These are phyloP conservation scores for Schizothecium vesticola DNA, from an alignment of 495 filamentous ascomycete genomes.

Conservation along the genomic window DNA sequence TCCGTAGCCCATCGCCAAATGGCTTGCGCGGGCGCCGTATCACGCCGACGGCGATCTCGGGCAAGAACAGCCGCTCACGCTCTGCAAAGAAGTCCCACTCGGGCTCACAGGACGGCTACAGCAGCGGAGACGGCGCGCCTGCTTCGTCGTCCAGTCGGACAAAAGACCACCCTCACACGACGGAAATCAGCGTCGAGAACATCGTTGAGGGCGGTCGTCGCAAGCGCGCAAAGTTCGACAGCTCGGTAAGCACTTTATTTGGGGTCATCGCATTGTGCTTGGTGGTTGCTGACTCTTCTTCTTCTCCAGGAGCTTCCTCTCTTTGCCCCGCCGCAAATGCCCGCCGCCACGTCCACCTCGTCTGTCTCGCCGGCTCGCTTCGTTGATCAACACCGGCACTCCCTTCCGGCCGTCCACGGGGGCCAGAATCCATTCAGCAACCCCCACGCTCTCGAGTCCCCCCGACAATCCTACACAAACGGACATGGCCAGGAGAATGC, in stretches of 20 bases:
- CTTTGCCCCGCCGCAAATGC: constrained; percentile 90
- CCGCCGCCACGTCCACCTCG: constrained; percentile 78
- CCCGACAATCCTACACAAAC: constrained; percentile 60
- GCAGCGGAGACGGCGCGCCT: constrained; percentile 72
- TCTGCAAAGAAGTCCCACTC: constrained; percentile 57
- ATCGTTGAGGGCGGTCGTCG: constrained; percentile 94
- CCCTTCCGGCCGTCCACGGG: constrained; percentile 65
- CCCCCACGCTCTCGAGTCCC: constrained; percentile 67
- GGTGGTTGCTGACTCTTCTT: constrained; percentile 12
- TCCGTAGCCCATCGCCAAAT: constrained; percentile 80
- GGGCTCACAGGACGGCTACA: constrained; percentile 63
- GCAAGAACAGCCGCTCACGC: constrained; percentile 62
- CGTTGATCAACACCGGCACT: constrained; percentile 44
- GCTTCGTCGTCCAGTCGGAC: constrained; percentile 67
- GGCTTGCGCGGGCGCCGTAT: constrained; percentile 68
- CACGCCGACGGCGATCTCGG: constrained; percentile 56
- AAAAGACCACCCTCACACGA: constrained; percentile 81
- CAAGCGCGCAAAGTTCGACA: constrained; percentile 96
- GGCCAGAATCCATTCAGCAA: constrained; percentile 70
- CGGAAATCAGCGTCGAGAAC: constrained; percentile 95
- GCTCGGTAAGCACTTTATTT: constrained; percentile 63
- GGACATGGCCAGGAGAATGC: constrained; percentile 39
- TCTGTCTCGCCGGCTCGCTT: constrained; percentile 90
- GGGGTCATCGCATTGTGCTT: not conserved
- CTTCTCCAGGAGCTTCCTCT: constrained; percentile 79